Percentiles rank a stretch among this genome's conserved stretches.
Evolutionary conservation across 2,329 filamentous ascomycete species (phyloP).

Genomic region (Arthrocladium fulminans): DNA sequence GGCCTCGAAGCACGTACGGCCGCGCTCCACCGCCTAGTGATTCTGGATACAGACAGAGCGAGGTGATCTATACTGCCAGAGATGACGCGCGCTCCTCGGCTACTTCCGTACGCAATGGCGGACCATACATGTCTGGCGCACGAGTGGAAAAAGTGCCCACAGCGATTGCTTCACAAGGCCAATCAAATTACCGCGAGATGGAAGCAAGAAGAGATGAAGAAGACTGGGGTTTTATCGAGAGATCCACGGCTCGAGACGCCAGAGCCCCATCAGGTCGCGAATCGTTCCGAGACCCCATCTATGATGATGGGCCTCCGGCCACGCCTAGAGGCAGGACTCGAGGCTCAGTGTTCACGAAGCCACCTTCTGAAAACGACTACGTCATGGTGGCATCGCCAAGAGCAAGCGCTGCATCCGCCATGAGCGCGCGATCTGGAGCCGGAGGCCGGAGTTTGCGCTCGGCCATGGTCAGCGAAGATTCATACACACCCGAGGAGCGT

Average conservation of each 20-base stretch:
- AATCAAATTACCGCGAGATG: background rate
- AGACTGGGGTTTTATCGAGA: conserved; percentile 1
- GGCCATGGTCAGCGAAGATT: background rate
- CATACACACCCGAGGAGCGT: conserved; percentile 6
- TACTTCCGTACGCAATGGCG: background rate
- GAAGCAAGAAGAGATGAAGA: conserved; percentile 3
- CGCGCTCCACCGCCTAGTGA: background rate
- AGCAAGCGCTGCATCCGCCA: background rate
- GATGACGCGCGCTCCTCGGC: background rate
- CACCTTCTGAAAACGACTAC: conserved; percentile 3
- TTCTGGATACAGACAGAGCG: background rate
- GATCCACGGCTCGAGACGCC: background rate
- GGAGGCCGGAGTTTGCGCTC: background rate
- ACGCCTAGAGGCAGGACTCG: background rate
- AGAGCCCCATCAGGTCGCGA: background rate
- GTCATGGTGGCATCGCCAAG: conserved; percentile 5
- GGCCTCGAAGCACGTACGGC: background rate
- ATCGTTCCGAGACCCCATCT: background rate
- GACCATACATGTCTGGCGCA: conserved; percentile 4
- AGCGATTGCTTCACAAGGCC: background rate
- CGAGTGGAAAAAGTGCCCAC: background rate
- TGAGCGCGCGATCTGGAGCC: background rate
- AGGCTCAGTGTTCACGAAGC: background rate
- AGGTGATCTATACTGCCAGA: background rate
- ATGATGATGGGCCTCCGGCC: background rate